A percentile compares a stretch with the other conserved stretches of the same genome.
phyloP scores from a whole-genome alignment of 2,329 filamentous ascomycete species.

The Trichoderma aggressivum region DNA sequence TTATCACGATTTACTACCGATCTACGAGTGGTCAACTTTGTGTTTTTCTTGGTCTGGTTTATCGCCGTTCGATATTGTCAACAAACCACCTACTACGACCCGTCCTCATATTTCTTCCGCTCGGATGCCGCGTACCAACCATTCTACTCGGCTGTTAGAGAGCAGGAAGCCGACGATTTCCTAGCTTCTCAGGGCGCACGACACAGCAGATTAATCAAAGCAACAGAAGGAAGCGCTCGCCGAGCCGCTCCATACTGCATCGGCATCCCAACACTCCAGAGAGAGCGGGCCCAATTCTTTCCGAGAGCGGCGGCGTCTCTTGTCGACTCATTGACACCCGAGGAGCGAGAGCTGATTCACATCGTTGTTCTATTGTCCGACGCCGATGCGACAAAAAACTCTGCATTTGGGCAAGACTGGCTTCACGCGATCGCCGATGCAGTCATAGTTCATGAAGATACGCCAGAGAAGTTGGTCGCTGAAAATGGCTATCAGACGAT shows the following conservation, averaged over 20 bases:
- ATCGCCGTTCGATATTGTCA: slow-evolving; percentile 25
- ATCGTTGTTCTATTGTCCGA: slow-evolving; percentile 32
- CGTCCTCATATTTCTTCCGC: slow-evolving; percentile 29
- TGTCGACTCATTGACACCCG: slow-evolving; percentile 27
- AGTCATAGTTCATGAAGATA: slow-evolving; percentile 28
- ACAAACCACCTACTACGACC: slow-evolving; percentile 24
- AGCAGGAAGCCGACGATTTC: slow-evolving; percentile 25
- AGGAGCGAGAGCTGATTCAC: slow-evolving; percentile 28
- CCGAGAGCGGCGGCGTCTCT: slow-evolving; percentile 29
- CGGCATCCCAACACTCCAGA: slow-evolving; percentile 30
- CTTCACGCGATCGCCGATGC: slow-evolving; percentile 29
- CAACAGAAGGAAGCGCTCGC: not conserved
- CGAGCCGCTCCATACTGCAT: slow-evolving; percentile 24
- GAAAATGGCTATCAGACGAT: slow-evolving; percentile 18
- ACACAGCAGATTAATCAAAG: not conserved
- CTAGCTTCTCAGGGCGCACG: slow-evolving; percentile 12
- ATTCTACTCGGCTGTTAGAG: slow-evolving; percentile 25
- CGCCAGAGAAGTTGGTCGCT: not conserved
- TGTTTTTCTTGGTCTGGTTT: slow-evolving; percentile 21
- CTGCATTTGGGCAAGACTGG: slow-evolving; percentile 30
- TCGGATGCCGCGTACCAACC: slow-evolving; percentile 24
- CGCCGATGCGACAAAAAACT: slow-evolving; percentile 25
- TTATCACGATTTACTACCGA: not conserved
- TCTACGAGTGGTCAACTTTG: slow-evolving; percentile 4
- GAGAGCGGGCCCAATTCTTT: slow-evolving; percentile 28